Conservation (phyloP, 805 yeast genomes). For the Scheffersomyces lignosus region DNA sequence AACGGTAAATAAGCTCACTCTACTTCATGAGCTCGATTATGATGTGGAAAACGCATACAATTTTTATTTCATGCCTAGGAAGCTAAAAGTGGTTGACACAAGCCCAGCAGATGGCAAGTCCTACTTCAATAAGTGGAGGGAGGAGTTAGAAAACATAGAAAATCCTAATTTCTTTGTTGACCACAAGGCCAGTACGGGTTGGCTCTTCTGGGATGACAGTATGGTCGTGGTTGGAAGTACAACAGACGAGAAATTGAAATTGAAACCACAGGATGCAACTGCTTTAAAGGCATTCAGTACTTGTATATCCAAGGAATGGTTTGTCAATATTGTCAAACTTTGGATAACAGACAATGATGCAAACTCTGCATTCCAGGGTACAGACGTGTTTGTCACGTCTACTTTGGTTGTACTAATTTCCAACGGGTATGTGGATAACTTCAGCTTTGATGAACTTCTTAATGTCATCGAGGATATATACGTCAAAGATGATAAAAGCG, state of each 20-base stretch:
- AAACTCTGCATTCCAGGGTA: slow-evolving; percentile 63
- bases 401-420: slow-evolving; percentile 50
- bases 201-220: slow-evolving; percentile 72
- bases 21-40: slow-evolving; percentile 48
- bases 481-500: slow-evolving; percentile 65
- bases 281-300: slow-evolving; percentile 46
- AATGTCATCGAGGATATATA: slow-evolving; percentile 51
- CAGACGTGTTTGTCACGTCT: slow-evolving; percentile 58
- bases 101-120: slow-evolving; percentile 28
- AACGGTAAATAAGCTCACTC: slow-evolving; percentile 42
- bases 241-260: slow-evolving; percentile 20
- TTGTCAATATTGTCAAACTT: slow-evolving; percentile 48
- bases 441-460: slow-evolving; percentile 54
- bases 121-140: slow-evolving; percentile 43
- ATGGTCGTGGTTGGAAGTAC: slow-evolving; percentile 47
- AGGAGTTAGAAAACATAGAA: slow-evolving; percentile 51
- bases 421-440: slow-evolving; percentile 39
- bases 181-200: slow-evolving; percentile 57
- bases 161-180: slow-evolving; percentile 58
- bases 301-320: slow-evolving; percentile 56
- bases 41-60: slow-evolving; percentile 45
- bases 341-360: slow-evolving; percentile 70
- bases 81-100: slow-evolving; percentile 45
- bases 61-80: slow-evolving; percentile 31
- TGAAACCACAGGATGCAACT: slow-evolving; percentile 43